These are phyloP conservation scores for Cryphonectria carpinicola DNA, from an alignment of 2,329 filamentous ascomycete species.

Conservation along the genomic window DNA sequence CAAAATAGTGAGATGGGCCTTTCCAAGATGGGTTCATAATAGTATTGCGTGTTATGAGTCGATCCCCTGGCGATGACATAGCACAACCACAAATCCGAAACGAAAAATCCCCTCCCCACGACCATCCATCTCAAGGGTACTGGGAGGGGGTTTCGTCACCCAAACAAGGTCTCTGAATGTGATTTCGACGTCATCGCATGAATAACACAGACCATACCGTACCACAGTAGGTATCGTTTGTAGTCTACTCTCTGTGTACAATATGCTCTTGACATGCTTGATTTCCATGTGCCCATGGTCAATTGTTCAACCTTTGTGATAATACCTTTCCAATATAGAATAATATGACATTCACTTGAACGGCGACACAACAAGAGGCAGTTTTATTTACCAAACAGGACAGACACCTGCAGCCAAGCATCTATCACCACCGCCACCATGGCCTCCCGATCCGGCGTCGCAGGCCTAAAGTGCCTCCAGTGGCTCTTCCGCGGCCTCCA, in stretches of 20 bases:
- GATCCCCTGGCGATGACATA: constrained; percentile 26
- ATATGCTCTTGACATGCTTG: neutral
- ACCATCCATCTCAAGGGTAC: neutral
- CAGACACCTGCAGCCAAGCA: neutral
- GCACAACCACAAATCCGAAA: constrained; percentile 5
- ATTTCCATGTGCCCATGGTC: neutral
- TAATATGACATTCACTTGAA: neutral
- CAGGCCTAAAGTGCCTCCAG: constrained; percentile 56
- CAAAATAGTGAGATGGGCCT: neutral
- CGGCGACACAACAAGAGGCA: neutral
- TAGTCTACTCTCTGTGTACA: neutral
- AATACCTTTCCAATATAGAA: neutral
- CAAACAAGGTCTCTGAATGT: constrained; percentile 14
- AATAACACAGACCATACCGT: neutral
- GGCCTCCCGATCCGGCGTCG: constrained; percentile 54
- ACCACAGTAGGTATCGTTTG: no score
- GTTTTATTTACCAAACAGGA: neutral
- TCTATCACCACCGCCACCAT: constrained; percentile 32
- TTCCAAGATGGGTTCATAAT: neutral
- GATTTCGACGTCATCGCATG: constrained; percentile 22
- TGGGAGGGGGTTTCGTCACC: neutral
- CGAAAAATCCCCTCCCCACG: neutral
- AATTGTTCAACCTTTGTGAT: no score
- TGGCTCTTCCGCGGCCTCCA: constrained; percentile 63
- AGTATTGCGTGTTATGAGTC: constrained; percentile 2